phyloP scores from a whole-genome alignment of 2,329 filamentous ascomycete species.

The Harringtonia aguacate region DNA sequence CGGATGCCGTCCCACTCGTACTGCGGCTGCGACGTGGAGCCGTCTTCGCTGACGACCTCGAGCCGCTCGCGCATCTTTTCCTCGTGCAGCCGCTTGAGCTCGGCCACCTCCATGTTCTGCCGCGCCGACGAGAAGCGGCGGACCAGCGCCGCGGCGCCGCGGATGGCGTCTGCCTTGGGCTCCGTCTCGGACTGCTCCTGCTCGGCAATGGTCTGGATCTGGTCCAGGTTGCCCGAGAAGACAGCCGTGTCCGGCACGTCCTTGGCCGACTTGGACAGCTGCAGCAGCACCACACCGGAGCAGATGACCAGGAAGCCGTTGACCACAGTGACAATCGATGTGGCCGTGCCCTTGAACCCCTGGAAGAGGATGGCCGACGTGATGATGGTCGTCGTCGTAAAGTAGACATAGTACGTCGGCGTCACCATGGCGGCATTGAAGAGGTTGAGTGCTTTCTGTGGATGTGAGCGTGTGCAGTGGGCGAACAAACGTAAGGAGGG shows the following conservation, averaged over 20 bases:
- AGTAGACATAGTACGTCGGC: slow-evolving; percentile 97
- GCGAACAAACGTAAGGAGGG: neutral
- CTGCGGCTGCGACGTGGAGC: slow-evolving; percentile 30
- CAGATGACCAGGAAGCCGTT: slow-evolving; percentile 93
- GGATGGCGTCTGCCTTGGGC: slow-evolving; percentile 91
- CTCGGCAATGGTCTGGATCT: slow-evolving; percentile 89
- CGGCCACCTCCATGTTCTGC: slow-evolving; percentile 68
- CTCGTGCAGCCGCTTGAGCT: slow-evolving; percentile 66
- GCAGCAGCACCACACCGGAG: slow-evolving; percentile 79
- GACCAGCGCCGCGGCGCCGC: slow-evolving; percentile 79
- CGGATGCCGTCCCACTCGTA: slow-evolving; percentile 91
- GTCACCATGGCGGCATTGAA: slow-evolving; percentile 97
- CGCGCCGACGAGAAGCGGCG: slow-evolving; percentile 68
- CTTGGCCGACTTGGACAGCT: slow-evolving; percentile 96
- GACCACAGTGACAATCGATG: slow-evolving; percentile 77
- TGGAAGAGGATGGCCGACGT: slow-evolving; percentile 87
- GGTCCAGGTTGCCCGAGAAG: slow-evolving; percentile 85
- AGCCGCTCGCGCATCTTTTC: slow-evolving; percentile 64
- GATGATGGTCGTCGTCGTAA: slow-evolving; percentile 90
- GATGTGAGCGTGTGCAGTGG: slow-evolving; percentile 10
- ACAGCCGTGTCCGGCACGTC: slow-evolving; percentile 91
- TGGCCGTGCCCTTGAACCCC: slow-evolving; percentile 79
- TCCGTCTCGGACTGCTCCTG: slow-evolving; percentile 95
- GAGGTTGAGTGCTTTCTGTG: slow-evolving; percentile 91
- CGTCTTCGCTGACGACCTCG: slow-evolving; percentile 67